These are phyloP conservation scores for Haplographium delicatum DNA, from an alignment of 495 filamentous ascomycete genomes.

Conservation along the genomic window DNA sequence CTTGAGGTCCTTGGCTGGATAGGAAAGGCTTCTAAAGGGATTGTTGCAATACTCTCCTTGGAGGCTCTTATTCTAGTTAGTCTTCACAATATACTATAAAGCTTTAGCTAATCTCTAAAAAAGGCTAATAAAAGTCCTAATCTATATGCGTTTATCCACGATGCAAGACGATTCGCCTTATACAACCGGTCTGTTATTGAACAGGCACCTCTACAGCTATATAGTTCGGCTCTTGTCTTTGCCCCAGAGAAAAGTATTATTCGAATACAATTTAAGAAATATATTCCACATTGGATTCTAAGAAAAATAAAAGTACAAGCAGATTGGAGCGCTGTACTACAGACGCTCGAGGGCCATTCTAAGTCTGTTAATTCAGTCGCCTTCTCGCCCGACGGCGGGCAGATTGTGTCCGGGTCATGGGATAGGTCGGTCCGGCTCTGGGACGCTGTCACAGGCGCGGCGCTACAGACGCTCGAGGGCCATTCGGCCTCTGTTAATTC, in stretches of 20 bases:
- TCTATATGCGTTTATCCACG: not conserved
- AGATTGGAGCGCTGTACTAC: not conserved
- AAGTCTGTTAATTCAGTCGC: too few species aligned
- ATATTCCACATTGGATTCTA: not conserved
- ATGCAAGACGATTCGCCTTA: not conserved
- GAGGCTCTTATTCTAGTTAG: not conserved
- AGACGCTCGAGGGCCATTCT: too few species aligned
- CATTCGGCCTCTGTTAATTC: too few species aligned
- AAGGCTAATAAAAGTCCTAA: not conserved
- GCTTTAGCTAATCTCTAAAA: not conserved
- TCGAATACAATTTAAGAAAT: not conserved
- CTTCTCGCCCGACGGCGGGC: too few species aligned
- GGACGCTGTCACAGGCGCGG: too few species aligned
- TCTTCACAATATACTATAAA: not conserved
- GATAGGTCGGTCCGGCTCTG: too few species aligned
- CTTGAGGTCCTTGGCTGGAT: not conserved
- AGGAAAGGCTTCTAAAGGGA: not conserved
- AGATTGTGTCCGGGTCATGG: too few species aligned
- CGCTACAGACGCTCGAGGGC: too few species aligned
- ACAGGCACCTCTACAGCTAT: not conserved
- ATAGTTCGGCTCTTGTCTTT: conserved; percentile 1
- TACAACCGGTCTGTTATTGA: conserved; percentile 1
- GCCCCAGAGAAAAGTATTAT: not conserved
- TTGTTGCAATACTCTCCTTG: too few species aligned
- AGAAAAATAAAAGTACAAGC: not conserved